Percentiles rank a stretch among this genome's conserved stretches.
phyloP scores from a whole-genome alignment of 2,329 filamentous ascomycete genomes.

The Arthroderma sp. region DNA sequence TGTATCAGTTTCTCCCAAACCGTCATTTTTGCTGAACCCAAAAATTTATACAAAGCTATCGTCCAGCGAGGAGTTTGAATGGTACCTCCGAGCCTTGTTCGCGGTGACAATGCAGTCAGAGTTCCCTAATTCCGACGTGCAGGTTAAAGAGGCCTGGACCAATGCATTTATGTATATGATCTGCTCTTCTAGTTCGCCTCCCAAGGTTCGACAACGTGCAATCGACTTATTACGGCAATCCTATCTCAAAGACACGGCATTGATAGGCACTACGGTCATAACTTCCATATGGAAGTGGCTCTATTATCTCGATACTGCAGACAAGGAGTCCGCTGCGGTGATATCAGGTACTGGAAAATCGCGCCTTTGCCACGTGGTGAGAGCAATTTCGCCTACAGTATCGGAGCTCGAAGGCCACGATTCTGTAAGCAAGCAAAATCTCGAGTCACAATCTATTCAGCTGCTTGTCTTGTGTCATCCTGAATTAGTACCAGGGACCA shows the following conservation, averaged over 20 bases:
- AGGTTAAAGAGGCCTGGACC: constrained; percentile 59
- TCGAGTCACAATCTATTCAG: constrained; percentile 61
- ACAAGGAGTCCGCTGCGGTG: constrained; percentile 64
- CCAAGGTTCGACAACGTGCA: constrained; percentile 53
- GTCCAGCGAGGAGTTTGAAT: constrained; percentile 61
- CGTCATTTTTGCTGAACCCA: constrained; percentile 74
- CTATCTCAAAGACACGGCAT: constrained; percentile 49
- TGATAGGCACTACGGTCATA: constrained; percentile 53
- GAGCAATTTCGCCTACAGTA: constrained; percentile 35
- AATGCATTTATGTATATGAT: constrained; percentile 74
- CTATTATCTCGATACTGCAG: constrained; percentile 51
- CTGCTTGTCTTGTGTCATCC: constrained; percentile 67
- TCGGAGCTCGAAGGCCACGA: neutral
- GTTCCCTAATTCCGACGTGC: constrained; percentile 36
- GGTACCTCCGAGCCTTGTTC: constrained; percentile 60
- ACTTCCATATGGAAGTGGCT: constrained; percentile 72
- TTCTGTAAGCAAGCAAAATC: constrained; percentile 30
- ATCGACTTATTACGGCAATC: constrained; percentile 49
- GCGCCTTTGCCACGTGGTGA: constrained; percentile 49
- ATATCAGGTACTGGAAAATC: constrained; percentile 52
- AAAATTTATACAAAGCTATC: constrained; percentile 73
- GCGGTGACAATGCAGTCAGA: constrained; percentile 47
- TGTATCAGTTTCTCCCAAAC: constrained; percentile 61
- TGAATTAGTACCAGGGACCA: constrained; percentile 62
- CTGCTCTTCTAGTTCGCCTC: constrained; percentile 49